Percentiles rank a stretch among this genome's conserved stretches.
phyloP scores from a whole-genome alignment of 169 alveolate genomes.

The Plasmodium knowlesi region DNA sequence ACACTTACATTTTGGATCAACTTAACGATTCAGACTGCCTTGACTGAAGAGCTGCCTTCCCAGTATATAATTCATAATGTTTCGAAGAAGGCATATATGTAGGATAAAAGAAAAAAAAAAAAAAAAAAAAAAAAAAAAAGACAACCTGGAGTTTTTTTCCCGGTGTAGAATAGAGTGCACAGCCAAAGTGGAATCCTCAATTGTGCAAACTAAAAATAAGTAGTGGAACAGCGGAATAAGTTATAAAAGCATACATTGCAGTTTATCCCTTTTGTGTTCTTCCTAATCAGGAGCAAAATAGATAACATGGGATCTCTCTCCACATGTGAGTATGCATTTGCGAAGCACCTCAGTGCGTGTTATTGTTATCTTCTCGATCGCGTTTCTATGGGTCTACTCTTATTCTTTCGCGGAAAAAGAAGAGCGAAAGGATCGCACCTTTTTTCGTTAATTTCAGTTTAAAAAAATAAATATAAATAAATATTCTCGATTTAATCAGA shows the following conservation, averaged over 20 bases:
- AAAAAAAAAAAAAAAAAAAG: constrained; percentile 3
- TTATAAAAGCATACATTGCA: neutral
- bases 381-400: neutral
- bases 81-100: neutral
- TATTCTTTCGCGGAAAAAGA: neutral
- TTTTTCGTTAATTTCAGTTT: neutral
- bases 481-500: neutral
- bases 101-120: neutral
- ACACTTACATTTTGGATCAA: neutral
- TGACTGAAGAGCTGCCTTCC: neutral
- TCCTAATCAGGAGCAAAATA: neutral
- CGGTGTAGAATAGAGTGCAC: neutral
- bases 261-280: neutral
- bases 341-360: neutral
- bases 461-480: neutral
- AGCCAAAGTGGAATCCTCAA: neutral
- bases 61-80: neutral
- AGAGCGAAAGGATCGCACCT: neutral
- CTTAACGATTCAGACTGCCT: neutral
- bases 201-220: neutral
- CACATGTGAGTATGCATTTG: neutral
- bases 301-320: neutral
- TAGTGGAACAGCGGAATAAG: neutral
- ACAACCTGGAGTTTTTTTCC: neutral
- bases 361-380: neutral